These are phyloP conservation scores for Russula olivacea DNA, from an alignment of 768 basidiomycete genomes.

Conservation along the genomic window DNA sequence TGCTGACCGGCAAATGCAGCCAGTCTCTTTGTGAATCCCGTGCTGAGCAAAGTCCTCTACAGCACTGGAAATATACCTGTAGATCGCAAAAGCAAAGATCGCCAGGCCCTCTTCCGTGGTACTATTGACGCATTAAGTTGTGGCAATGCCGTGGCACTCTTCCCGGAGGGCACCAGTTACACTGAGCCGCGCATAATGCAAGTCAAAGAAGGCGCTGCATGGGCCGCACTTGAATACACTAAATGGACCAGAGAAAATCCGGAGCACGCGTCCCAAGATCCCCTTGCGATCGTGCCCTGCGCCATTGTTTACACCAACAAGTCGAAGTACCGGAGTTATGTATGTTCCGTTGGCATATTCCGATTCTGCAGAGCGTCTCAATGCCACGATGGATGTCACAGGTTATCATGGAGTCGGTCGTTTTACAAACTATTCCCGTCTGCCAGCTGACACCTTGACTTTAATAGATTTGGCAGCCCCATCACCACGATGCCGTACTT, in stretches of 20 bases:
- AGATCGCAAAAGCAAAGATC: constrained; percentile 90
- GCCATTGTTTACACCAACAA: constrained; percentile 96
- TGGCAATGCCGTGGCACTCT: constrained; percentile 85
- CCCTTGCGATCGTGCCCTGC: constrained; percentile 68
- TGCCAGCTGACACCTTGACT: constrained; percentile 5
- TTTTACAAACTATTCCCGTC: neutral
- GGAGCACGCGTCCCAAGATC: constrained; percentile 35
- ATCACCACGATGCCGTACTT: constrained; percentile 70
- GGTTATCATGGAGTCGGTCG: constrained; percentile 68
- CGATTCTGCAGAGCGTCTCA: neutral
- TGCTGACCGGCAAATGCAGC: constrained; percentile 33
- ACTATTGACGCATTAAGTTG: constrained; percentile 79
- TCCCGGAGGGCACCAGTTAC: constrained; percentile 91
- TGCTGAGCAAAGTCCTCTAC: constrained; percentile 64
- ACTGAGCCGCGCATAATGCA: constrained; percentile 92
- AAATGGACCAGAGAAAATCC: constrained; percentile 65
- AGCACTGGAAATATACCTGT: constrained; percentile 98
- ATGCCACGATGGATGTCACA: constrained; percentile 27
- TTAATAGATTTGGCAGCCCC: constrained; percentile 72
- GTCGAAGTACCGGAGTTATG: constrained; percentile 87
- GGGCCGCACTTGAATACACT: constrained; percentile 90
- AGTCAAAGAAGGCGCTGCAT: constrained; percentile 88
- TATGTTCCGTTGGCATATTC: constrained; percentile 37
- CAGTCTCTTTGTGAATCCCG: constrained; percentile 74
- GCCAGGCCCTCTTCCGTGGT: constrained; percentile 78